A percentile compares a stretch with the other conserved stretches of the same genome.
phyloP scores from a whole-genome alignment of 2,329 filamentous ascomycete genomes.

The Lasiodiplodia hormozganensis region DNA sequence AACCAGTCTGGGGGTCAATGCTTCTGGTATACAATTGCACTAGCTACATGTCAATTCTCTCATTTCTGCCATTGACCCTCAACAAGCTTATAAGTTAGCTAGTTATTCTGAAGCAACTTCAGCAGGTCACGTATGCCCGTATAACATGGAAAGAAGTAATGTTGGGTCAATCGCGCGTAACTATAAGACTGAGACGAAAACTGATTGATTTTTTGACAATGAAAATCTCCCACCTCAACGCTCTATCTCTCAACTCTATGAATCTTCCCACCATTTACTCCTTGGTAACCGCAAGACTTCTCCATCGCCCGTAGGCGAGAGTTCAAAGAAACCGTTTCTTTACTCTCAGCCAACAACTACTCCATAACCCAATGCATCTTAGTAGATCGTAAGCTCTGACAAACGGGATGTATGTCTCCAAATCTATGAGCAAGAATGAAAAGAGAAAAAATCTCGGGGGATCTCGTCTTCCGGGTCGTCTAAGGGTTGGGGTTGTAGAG shows the following conservation, averaged over 20 bases:
- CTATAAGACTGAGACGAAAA: no score
- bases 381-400: neutral
- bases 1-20: no score
- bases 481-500: slow-evolving; percentile 15
- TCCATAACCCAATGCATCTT: neutral
- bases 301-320: neutral
- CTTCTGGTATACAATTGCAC: no score
- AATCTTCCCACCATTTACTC: neutral
- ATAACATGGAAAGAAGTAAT: no score
- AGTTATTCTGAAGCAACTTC: no score
- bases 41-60: no score
- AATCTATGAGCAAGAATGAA: slow-evolving; percentile 10
- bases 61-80: no score
- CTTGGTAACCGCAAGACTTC: neutral
- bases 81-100: no score
- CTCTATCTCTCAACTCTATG: neutral
- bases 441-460: no score
- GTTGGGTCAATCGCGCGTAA: no score
- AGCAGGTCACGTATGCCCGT: no score
- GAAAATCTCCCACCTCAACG: neutral
- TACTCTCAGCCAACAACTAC: neutral
- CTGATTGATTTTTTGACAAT: no score
- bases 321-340: neutral
- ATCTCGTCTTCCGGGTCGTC: neutral
- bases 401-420: neutral